Conservation (phyloP, 2,329 filamentous ascomycete genomes). For the Aspergillus sp. region DNA sequence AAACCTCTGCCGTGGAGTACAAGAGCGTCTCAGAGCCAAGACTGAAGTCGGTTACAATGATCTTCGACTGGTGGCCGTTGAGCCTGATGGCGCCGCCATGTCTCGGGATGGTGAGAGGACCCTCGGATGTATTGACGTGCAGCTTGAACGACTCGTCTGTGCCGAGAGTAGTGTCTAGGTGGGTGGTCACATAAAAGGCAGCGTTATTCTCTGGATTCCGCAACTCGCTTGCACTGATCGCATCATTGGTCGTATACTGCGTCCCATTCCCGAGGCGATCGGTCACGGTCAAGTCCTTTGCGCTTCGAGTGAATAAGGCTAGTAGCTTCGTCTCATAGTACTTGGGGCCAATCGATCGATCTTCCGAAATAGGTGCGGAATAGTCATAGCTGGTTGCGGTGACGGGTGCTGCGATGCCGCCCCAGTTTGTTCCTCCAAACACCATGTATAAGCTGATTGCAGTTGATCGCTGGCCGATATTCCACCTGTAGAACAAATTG, state of each 20-base stretch:
- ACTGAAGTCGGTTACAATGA: constrained; percentile 60
- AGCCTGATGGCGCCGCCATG: constrained; percentile 51
- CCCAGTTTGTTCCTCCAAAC: constrained; percentile 66
- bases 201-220: constrained; percentile 59
- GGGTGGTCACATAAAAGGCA: constrained; percentile 61
- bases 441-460: constrained; percentile 65
- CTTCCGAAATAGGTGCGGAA: constrained; percentile 61
- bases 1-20: constrained; percentile 57
- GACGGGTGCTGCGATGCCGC: constrained; percentile 57
- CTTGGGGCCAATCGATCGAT: constrained; percentile 58
- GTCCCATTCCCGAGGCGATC: constrained; percentile 52
- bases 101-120: constrained; percentile 55
- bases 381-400: constrained; percentile 65
- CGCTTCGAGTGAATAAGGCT: constrained; percentile 59
- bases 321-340: constrained; percentile 65
- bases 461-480: constrained; percentile 60
- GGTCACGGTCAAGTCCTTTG: constrained; percentile 57
- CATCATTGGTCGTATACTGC: constrained; percentile 52
- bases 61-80: constrained; percentile 63
- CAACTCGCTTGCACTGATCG: constrained; percentile 56
- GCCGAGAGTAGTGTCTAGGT: constrained; percentile 53
- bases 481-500: constrained; percentile 64
- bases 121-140: constrained; percentile 56
- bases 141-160: constrained; percentile 56
- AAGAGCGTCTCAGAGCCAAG: constrained; percentile 54